These are phyloP conservation scores for Cladophialophora bantiana DNA, from an alignment of 2,329 filamentous ascomycete species.

Conservation along the genomic window DNA sequence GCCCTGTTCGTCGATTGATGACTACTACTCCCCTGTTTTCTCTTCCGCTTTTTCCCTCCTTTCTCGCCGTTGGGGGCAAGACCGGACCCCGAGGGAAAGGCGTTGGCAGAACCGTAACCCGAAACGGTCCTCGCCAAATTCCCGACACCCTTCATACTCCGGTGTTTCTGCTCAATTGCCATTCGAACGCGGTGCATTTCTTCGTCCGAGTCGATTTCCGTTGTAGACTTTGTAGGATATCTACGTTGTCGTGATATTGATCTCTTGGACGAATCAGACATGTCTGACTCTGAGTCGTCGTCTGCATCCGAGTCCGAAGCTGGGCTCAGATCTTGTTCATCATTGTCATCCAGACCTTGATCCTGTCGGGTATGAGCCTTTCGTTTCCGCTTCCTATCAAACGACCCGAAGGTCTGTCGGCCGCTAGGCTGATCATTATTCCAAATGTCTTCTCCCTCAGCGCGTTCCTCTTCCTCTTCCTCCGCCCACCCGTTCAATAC, in stretches of 20 bases:
- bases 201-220: conserved; percentile 30
- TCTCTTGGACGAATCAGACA: not conserved
- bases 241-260: conserved; percentile 3
- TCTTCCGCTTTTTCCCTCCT: not conserved
- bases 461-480: conserved; percentile 18
- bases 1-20: not conserved
- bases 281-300: conserved; percentile 9
- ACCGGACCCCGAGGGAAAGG: not conserved
- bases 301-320: conserved; percentile 22
- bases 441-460: conserved; percentile 34
- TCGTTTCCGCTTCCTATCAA: conserved; percentile 29
- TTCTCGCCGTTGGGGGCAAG: not conserved
- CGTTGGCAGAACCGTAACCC: not conserved
- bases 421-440: conserved; percentile 26
- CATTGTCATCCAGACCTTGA: not conserved
- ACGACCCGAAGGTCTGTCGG: conserved; percentile 39
- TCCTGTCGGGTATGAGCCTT: not conserved
- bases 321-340: conserved; percentile 31
- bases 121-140: not conserved
- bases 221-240: not conserved
- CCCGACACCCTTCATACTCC: conserved; percentile 21
- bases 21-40: conserved; percentile 5
- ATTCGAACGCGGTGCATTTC: conserved; percentile 33
- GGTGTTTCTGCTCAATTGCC: conserved; percentile 33
- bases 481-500: not conserved